A percentile compares a stretch with the other conserved stretches of the same genome.
Conservation (phyloP, 2,329 filamentous ascomycete genomes). For the Metarhizium album region DNA sequence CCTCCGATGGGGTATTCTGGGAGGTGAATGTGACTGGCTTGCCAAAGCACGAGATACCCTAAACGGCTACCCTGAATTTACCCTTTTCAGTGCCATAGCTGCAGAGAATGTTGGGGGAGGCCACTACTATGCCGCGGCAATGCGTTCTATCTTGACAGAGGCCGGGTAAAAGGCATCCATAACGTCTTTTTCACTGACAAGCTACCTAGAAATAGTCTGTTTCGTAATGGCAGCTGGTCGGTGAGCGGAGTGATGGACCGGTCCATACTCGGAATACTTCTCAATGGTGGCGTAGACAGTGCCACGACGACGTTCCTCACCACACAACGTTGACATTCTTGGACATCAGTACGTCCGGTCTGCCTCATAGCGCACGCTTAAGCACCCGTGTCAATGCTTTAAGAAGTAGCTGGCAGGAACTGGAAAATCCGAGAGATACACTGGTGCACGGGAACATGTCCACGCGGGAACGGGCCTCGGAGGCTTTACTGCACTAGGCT, state of each 20-base stretch:
- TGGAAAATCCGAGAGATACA: constrained; percentile 1
- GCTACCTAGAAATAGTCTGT: constrained; percentile 14
- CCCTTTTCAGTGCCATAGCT: constrained; percentile 13
- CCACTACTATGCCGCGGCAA: constrained; percentile 16
- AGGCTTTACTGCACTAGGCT: not conserved
- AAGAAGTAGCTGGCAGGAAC: constrained; percentile 16
- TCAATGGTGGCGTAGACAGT: constrained; percentile 22
- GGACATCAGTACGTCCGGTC: constrained; percentile 9
- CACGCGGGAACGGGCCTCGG: not conserved
- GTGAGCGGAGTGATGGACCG: constrained; percentile 24
- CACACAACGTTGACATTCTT: constrained; percentile 15
- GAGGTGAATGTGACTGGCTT: constrained; percentile 39
- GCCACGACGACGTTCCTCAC: constrained; percentile 22
- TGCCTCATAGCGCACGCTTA: constrained; percentile 12
- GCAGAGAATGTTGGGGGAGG: constrained; percentile 18
- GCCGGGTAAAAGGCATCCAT: constrained; percentile 17
- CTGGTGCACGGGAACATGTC: constrained; percentile 8
- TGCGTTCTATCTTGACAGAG: constrained; percentile 19
- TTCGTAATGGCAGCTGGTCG: constrained; percentile 13
- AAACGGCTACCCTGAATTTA: constrained; percentile 20
- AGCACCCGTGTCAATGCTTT: constrained; percentile 15
- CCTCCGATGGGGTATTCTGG: constrained; percentile 42
- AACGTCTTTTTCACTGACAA: constrained; percentile 23
- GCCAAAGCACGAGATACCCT: constrained; percentile 9
- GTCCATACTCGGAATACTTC: constrained; percentile 24